Evolutionary conservation across 2,329 filamentous ascomycete genomes (phyloP), one percentile per base, ranked within the genome.

Genomic region (Ophiognomonia clavigignenti-juglandacearum): DNA sequence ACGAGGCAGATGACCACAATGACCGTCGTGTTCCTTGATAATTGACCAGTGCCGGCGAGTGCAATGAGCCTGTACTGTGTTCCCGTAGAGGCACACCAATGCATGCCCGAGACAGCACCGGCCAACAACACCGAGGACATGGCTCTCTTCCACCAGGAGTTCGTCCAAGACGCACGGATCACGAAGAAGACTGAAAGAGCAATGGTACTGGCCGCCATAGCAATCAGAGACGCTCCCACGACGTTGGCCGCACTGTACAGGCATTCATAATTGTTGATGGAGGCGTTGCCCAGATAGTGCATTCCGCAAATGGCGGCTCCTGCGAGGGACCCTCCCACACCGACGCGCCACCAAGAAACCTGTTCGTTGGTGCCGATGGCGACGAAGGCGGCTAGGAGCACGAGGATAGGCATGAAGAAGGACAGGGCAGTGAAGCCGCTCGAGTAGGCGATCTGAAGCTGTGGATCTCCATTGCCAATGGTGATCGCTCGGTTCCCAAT

Each of bases 271-370:
- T 95, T 92, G 23, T 75, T 74, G 52, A 92, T 89, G 27, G 88
- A 88, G 26, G 85, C 78, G 60, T 95, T 90, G n/a, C 88, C 88
- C 16, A 92, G 71, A 58, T 93, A 95, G 63, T 95, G 87, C 88
- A 95, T 93, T 26, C 85, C 86, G 50, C 85, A 88, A 41, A 93
- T 83, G 19, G 87, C 83, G 5, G 82, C 72, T 13, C 89, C 89
- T 2, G 85, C 85, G 36, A 91, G 72, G 1, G 80, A 59, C 6
- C 88, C 88, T 8, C 85, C 84, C 5, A 79, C 59, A 7, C 74
- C 59, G 10, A 86, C 74, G 37, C 82, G 77, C 64, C 75, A 66
- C 65, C 77, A 77, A 16, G 74, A 75, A 13, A 84, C 72, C 23
- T 63, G 69, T 52, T 78, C 77, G 56, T 75, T 75, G 23, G 75